Evolutionary conservation across 306 rosid species (phyloP).

Genomic region (Corylus avellana): DNA sequence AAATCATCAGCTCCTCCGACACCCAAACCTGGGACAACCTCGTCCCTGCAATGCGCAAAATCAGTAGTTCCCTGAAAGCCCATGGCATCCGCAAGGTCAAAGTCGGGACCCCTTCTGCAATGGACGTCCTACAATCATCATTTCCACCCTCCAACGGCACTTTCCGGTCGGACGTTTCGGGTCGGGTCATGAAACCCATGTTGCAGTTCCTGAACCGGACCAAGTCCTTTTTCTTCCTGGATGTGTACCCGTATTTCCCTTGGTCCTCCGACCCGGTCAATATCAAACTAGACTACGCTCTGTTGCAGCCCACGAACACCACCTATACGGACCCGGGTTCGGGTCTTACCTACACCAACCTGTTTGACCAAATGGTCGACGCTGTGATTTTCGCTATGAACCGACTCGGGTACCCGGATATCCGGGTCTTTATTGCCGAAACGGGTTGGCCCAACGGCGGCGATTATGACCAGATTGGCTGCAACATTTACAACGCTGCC

Average conservation of each 20-base stretch:
- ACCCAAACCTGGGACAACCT: conserved; percentile 48
- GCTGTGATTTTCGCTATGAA: conserved; percentile 76
- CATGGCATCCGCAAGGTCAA: conserved; percentile 52
- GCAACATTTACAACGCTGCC: conserved; percentile 74
- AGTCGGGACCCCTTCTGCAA: conserved; percentile 70
- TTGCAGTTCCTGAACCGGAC: conserved; percentile 56
- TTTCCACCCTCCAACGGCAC: conserved; percentile 81
- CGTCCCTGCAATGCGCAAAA: conserved; percentile 66
- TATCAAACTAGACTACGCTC: conserved; percentile 56
- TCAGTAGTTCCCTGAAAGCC: conserved; percentile 41
- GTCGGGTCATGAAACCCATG: conserved; percentile 60
- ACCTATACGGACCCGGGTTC: conserved; percentile 60
- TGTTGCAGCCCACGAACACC: conserved; percentile 44
- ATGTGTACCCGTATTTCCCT: conserved; percentile 70
- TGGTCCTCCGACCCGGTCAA: conserved; percentile 57
- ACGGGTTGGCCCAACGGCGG: conserved; percentile 97
- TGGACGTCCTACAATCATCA: conserved; percentile 66
- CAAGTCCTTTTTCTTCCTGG: conserved; percentile 76
- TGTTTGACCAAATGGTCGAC: conserved; percentile 91
- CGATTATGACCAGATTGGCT: conserved; percentile 69
- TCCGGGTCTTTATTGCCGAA: conserved; percentile 72
- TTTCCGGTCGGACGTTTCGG: conserved; percentile 59
- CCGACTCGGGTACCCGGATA: conserved; percentile 59
- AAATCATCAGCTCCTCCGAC: conserved; percentile 44
- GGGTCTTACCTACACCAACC: conserved; percentile 59